Base-by-base conservation (phyloP, 441 rosid species). In the Pelargonium australe region DNA sequence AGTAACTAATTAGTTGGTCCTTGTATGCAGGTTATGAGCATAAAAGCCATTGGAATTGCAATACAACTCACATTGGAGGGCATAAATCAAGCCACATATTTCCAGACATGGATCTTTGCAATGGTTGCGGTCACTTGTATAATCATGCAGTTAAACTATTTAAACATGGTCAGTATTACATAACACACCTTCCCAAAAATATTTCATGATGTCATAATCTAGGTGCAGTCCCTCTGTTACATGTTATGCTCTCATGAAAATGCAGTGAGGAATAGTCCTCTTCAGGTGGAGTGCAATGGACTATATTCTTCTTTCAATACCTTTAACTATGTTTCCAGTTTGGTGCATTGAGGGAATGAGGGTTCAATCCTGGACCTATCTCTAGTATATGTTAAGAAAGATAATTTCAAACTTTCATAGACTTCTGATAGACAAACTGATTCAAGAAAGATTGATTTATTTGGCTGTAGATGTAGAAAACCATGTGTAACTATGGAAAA, bases 31-130 rank as follows among this genome's bases (percentile, higher is more conserved):
- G 98, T 93, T 62, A 93, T 93, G 98, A 89, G 98, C 73, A 76
- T 93, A 65, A 93, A 93, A 81, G 98, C 98, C 41, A 82, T 90
- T 62, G 98, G 97, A 45, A 92, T 92, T 78, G 98, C 97, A 2
- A 87, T 92, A 74, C 82, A 92, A 70, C 77, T 92, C 72, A 89
- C 97, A 47, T n/a, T 89, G 70, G 92, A 85, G 66, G 98, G 98
- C 67, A 77, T 76, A 64, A 87, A 86, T 78, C 98, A 93, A 81
- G 87, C 86, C 17, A 78, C 70, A 65, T 83, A 84, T 76, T 83
- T 82, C 61, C 90, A 87, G 78, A 86, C 98, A 2, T 93, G 98
- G 97, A 76, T 89, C 69, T 93, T 93, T 81, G 80, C 85, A 5
- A 89, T 86, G 89, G 91, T 90, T 76, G 88, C 92, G 68, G 58